Base-by-base conservation (phyloP, 2,329 filamentous ascomycete genomes). In the Aureobasidium pullulans region DNA sequence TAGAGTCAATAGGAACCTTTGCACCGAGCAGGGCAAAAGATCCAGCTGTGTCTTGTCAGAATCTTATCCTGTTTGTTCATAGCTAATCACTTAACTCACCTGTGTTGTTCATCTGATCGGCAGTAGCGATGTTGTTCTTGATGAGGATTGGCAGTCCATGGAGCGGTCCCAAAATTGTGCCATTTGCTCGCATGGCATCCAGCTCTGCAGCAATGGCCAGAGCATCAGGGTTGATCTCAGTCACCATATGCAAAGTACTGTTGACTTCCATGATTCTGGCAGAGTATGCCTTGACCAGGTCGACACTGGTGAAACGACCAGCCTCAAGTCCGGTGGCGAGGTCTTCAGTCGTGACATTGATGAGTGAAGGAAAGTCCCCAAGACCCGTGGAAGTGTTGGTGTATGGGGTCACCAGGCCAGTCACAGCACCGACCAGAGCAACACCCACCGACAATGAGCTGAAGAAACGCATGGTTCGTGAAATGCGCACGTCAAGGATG, bases 51-150 rank as follows among this genome's bases (percentile, higher is more conserved):
- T 11, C 10, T 15, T 7, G 19, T 42, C 34, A 52, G 19, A 43
- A 53, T n/a, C 11, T 13, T 46, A 39, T 29, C 13, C 11, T 9
- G 13, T 36, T 2, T 31, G 15, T 15, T 19, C 13, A 46, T n/a
- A 9, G 7, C 28, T 36, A 15, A 16, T 19, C 36, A 49, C 62
- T 39, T 59, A 72, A 48, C 62, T 39, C 59, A 72, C 71, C 76
- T 1, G 81, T 84, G 62, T 82, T 87, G 66, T 84, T 79, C 82
- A 87, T 84, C 61, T 75, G 69, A 66, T 87, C 84, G 2, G 72
- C 68, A 0, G 84, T 87, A 13, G 80, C 84, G 50, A 88, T 86
- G 66, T 85, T 86, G 71, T 86, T 81, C 69, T 88, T 88, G 71
- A 88, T 76, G 5, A 87, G 71, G 28, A 88, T 80, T 0, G 85